These are phyloP conservation scores for Globisporangium middletonii DNA, from an alignment of 352 stramenopile genomes.

Conservation along the genomic window DNA sequence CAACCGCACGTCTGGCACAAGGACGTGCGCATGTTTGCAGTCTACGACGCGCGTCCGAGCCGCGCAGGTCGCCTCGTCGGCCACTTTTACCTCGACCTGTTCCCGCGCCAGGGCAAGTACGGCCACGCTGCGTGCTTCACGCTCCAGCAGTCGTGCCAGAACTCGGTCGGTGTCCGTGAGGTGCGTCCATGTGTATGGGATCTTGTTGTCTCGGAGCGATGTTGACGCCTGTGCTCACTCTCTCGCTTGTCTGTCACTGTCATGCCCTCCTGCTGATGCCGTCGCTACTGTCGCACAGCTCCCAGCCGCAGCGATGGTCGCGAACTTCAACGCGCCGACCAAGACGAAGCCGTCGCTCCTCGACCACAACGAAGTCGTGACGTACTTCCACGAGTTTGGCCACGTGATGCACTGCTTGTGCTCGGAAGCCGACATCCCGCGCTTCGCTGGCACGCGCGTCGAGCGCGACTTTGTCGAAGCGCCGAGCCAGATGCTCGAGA, in stretches of 20 bases:
- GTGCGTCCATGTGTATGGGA: conserved; percentile 3
- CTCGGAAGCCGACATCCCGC: conserved; percentile 70
- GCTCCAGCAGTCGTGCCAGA: conserved; percentile 70
- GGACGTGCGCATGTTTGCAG: conserved; percentile 84
- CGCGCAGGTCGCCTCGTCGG: conserved; percentile 60
- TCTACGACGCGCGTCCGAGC: conserved; percentile 61
- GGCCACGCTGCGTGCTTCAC: conserved; percentile 87
- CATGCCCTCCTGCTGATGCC: neutral
- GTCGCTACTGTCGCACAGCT: conserved; percentile 15
- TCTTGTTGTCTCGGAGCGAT: too few species aligned
- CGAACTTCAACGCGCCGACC: conserved; percentile 83
- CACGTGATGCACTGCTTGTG: conserved; percentile 90
- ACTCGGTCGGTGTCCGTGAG: conserved; percentile 53
- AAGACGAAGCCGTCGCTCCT: conserved; percentile 77
- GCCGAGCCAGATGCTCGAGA: conserved; percentile 90
- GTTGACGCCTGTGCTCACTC: too few species aligned
- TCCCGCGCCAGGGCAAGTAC: conserved; percentile 84
- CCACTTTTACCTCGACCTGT: conserved; percentile 88
- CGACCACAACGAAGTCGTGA: conserved; percentile 82
- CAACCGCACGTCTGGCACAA: conserved; percentile 83
- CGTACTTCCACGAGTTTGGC: conserved; percentile 88
- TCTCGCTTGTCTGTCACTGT: conserved; percentile 4
- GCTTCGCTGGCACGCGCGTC: conserved; percentile 70
- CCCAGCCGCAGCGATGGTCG: conserved; percentile 85
- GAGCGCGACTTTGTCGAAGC: conserved; percentile 89